Base-by-base conservation (phyloP, 23 red algal species). In the Gracilariopsis chorda region DNA sequence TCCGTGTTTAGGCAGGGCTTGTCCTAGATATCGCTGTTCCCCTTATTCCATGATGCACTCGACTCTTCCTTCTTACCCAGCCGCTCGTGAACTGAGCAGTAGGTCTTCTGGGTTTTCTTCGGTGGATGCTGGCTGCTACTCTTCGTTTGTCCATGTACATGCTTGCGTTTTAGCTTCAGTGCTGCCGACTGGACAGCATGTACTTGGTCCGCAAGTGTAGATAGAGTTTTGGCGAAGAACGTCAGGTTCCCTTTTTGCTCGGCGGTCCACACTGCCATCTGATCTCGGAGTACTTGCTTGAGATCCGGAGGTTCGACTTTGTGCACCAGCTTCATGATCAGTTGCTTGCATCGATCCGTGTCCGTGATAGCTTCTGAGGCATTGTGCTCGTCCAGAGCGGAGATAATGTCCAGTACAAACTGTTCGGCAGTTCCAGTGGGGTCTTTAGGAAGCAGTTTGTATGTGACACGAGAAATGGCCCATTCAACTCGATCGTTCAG, bases 351-450 rank as follows among this genome's bases (percentile, higher is more conserved):
- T n/a, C 30, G 1, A 11, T 2, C 41, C 28, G 0, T 17, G 48
- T 2, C 43, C 16, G 44, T 76, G 20, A 88, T 27, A 10, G 61
- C 32, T 56, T 88, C 67, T 2, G 48, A 88, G 37, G 63, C 63
- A 51, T 88, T 88, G 42, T 88, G 75, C 29, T 48, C 9, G 27
- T 88, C 84, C 51, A 88, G 47, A 42, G 62, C 8, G 8, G 20
- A 20, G 52, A 88, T 52, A 39, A 78, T 64, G 53, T 78, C 51
- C 7, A 77, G 45, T 16, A 76, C 48, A 53, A 77, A 88, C 17
- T 55, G 36, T 27, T 24, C 20, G n/a, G 55, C 65, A 11, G 64
- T 68, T 53, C 84, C 64, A 27, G 30, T 34, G n/a, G 59, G 59
- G 33, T 86, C 81, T n/a, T 86, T 17, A 3, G 43, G 5, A 28